These are phyloP conservation scores for Misopates orontium DNA, from an alignment of 257 asterid genomes.

Conservation along the genomic window DNA sequence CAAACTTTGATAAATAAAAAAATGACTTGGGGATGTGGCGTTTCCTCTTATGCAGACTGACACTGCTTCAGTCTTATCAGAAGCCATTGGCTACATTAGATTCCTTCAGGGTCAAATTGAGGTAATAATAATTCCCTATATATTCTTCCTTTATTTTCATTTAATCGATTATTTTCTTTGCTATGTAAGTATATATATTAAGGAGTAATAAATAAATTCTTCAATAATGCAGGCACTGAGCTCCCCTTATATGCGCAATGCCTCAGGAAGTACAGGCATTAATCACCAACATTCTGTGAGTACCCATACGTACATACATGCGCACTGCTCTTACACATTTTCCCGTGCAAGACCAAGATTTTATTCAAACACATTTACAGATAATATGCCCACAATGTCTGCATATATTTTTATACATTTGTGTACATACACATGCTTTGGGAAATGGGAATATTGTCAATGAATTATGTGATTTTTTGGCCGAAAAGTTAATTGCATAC, in stretches of 20 bases:
- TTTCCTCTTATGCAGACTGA: constrained; percentile 94
- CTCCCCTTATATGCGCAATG: constrained; percentile 65
- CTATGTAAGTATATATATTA: background rate
- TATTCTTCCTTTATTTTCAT: background rate
- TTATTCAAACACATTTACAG: background rate
- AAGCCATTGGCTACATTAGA: constrained; percentile 89
- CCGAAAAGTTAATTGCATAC: background rate
- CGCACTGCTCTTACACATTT: constrained; percentile 25
- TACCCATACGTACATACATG: constrained; percentile 22
- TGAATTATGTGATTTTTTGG: background rate
- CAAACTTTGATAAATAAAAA: constrained; percentile 30
- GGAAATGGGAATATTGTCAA: constrained; percentile 33
- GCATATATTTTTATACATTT: no score
- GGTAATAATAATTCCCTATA: constrained; percentile 34
- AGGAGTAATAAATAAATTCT: background rate
- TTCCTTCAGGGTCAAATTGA: constrained; percentile 91
- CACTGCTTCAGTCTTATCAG: constrained; percentile 99
- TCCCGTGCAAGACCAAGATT: constrained; percentile 23
- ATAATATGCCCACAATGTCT: no score
- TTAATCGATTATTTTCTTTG: no score
- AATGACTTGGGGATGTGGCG: constrained; percentile 42
- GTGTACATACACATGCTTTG: constrained; percentile 14
- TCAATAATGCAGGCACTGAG: constrained; percentile 54
- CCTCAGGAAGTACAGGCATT: constrained; percentile 46
- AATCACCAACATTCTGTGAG: constrained; percentile 67